A percentile compares a stretch with the other conserved stretches of the same genome.
Conservation (phyloP, 768 basidiomycete species). For the Mycena chlorophos region DNA sequence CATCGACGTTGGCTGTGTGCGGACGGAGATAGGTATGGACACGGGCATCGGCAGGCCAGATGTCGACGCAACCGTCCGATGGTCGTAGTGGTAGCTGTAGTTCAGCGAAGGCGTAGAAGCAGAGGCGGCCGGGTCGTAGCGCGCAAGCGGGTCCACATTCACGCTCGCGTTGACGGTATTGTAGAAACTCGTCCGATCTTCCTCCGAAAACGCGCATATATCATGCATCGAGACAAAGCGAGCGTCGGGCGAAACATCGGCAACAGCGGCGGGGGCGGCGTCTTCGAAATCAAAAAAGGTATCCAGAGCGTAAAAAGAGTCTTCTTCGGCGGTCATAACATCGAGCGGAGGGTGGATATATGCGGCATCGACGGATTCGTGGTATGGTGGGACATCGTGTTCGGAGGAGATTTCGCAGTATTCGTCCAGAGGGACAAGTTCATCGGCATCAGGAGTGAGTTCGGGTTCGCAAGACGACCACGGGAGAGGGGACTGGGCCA, state of each 20-base stretch:
- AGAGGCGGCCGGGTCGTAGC: constrained; percentile 12
- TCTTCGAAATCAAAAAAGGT: constrained; percentile 3
- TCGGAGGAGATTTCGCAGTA: constrained; percentile 1
- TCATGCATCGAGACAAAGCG: constrained; percentile 10
- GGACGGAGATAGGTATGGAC: too few relatives aligned
- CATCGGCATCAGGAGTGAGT: constrained; percentile 1
- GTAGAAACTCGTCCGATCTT: constrained; percentile 16
- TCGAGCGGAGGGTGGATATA: constrained; percentile 5
- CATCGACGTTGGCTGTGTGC: not conserved
- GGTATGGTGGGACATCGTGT: constrained; percentile 1
- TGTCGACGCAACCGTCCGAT: not conserved
- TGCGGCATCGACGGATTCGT: constrained; percentile 9
- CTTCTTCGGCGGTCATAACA: constrained; percentile 2
- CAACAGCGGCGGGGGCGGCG: not conserved
- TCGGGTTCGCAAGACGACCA: constrained; percentile 6
- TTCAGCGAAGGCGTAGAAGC: constrained; percentile 4
- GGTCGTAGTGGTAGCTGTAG: not conserved
- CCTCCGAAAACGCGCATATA: constrained; percentile 9
- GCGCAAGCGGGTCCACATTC: constrained; percentile 1
- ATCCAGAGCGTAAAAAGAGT: constrained; percentile 5
- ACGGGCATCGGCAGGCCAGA: not conserved
- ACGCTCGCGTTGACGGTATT: constrained; percentile 13
- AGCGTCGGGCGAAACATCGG: not conserved
- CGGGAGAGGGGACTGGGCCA: constrained; percentile 10
- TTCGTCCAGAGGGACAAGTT: constrained; percentile 11